These are phyloP conservation scores for Ambrosiella cleistominuta DNA, from an alignment of 2,329 filamentous ascomycete genomes.

Conservation along the genomic window DNA sequence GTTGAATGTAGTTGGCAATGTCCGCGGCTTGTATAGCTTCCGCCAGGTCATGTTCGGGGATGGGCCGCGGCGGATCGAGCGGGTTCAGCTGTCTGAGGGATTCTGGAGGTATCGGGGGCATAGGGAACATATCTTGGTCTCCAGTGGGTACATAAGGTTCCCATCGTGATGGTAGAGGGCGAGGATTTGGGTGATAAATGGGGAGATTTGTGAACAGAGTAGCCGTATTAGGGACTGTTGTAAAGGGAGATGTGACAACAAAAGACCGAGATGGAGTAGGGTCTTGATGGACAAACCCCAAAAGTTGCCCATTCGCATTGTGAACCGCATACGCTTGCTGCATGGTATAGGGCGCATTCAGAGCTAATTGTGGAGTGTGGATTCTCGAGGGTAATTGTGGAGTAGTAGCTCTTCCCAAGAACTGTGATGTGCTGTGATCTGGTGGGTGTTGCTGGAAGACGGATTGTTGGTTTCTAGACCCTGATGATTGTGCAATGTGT, in stretches of 20 bases:
- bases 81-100: background rate
- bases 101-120: background rate
- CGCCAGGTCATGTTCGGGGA: background rate
- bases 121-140: background rate
- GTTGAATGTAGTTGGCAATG: background rate
- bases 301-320: too few relatives aligned
- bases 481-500: slow-evolving; percentile 1
- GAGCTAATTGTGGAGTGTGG: slow-evolving; percentile 7
- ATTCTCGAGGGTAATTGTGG: slow-evolving; percentile 2
- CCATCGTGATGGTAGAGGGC: slow-evolving; percentile 2
- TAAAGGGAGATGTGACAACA: too few relatives aligned
- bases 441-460: background rate
- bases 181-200: slow-evolving; percentile 1
- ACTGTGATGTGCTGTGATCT: background rate
- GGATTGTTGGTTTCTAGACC: background rate
- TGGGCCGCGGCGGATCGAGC: background rate
- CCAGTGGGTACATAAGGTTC: background rate
- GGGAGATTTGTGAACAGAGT: background rate
- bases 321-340: too few relatives aligned
- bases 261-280: too few relatives aligned
- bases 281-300: too few relatives aligned
- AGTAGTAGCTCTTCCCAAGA: background rate
- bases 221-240: background rate
- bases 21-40: background rate
- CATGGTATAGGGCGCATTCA: background rate